These are phyloP conservation scores for Tolypocladium cylindrosporum DNA, from an alignment of 2,329 filamentous ascomycete genomes.

Conservation along the genomic window DNA sequence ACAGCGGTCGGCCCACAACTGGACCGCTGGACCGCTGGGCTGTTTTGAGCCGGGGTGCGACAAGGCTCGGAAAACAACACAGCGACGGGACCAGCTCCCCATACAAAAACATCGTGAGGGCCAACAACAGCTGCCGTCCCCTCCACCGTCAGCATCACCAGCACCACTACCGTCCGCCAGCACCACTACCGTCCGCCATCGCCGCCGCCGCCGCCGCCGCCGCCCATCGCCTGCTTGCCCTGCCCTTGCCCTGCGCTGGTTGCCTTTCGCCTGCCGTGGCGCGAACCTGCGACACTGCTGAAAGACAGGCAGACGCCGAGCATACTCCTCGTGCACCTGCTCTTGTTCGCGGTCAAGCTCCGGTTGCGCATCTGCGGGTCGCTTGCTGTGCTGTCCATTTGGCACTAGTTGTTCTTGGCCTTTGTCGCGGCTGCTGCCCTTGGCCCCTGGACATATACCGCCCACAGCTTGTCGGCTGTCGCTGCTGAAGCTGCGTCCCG, in stretches of 20 bases:
- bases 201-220: background rate
- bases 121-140: background rate
- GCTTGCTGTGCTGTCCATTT: background rate
- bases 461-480: too few relatives aligned
- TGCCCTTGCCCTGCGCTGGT: background rate
- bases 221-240: background rate
- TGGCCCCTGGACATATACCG: too few relatives aligned
- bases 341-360: background rate
- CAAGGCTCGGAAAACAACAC: background rate
- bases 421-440: background rate
- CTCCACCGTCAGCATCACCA: background rate
- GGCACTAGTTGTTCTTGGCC: background rate
- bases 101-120: conserved; percentile 23
- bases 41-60: conserved; percentile 5
- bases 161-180: background rate
- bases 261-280: background rate
- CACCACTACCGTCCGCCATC: background rate
- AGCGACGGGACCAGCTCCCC: conserved; percentile 2
- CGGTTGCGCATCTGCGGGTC: background rate
- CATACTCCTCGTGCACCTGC: too few relatives aligned
- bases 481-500: background rate
- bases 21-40: conserved; percentile 2
- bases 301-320: too few relatives aligned
- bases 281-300: background rate
- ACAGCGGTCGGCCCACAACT: conserved; percentile 10